A percentile compares a stretch with the other conserved stretches of the same genome.
Conservation (phyloP, 176 grass and related monocot genomes). For the Musa beccarii region DNA sequence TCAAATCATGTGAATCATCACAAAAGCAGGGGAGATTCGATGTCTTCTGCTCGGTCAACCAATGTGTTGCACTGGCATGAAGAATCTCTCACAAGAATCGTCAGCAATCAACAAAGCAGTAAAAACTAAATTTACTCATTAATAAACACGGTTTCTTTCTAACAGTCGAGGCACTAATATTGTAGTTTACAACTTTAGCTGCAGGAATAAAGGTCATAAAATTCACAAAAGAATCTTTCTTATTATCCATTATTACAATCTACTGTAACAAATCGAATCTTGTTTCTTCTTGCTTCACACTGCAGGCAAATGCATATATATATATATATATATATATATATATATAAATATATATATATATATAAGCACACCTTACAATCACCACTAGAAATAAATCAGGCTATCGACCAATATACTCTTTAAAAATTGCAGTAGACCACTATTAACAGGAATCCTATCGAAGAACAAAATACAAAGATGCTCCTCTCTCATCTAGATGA, state of each 20-base stretch:
- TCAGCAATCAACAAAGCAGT: too few relatives aligned
- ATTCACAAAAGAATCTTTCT: conserved; percentile 30
- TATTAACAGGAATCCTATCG: conserved; percentile 10
- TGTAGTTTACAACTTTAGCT: too few relatives aligned
- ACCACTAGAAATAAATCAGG: conserved; percentile 20
- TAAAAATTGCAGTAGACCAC: conserved; percentile 11
- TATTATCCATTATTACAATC: conserved; percentile 2
- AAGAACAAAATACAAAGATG: background rate
- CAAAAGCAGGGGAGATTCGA: too few relatives aligned
- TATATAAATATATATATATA: background rate
- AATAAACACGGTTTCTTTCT: too few relatives aligned
- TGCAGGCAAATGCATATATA: background rate
- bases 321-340: background rate
- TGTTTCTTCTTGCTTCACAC: conserved; percentile 34
- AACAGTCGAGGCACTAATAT: too few relatives aligned
- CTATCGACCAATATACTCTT: conserved; percentile 5
- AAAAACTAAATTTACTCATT: too few relatives aligned
- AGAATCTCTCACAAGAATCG: too few relatives aligned
- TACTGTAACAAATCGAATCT: background rate
- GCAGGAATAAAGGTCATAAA: too few relatives aligned
- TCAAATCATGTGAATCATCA: too few relatives aligned
- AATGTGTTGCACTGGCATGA: too few relatives aligned
- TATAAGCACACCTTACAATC: conserved; percentile 36
- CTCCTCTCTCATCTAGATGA: conserved; percentile 36
- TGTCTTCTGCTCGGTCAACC: too few relatives aligned